Evolutionary conservation across 1,139 yeast genomes (phyloP).

Genomic region (Kodamaea alishanica): DNA sequence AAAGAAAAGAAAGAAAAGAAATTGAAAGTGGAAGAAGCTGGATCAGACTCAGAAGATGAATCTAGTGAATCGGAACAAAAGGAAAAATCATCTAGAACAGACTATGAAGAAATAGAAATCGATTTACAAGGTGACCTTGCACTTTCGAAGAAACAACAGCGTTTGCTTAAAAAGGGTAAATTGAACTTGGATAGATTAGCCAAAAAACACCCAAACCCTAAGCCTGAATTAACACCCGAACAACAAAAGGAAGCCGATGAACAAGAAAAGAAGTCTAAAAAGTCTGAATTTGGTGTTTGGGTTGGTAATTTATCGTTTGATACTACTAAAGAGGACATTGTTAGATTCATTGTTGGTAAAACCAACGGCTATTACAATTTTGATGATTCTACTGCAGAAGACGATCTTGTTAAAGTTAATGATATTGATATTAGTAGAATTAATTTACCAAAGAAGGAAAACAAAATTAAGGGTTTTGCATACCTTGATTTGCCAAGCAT

Average conservation of each 20-base stretch:
- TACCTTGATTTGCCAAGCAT: conserved; percentile 76
- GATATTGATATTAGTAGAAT: conserved; percentile 56
- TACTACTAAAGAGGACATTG: conserved; percentile 72
- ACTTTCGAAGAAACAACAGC: conserved; percentile 84
- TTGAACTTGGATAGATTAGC: conserved; percentile 56
- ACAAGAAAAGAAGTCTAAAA: conserved; percentile 27
- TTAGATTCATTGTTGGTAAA: conserved; percentile 60
- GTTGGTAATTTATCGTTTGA: conserved; percentile 88
- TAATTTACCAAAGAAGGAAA: conserved; percentile 62
- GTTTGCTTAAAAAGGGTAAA: conserved; percentile 80
- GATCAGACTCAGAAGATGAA: conserved; percentile 20
- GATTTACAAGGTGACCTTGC: conserved; percentile 78
- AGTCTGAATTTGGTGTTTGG: conserved; percentile 80
- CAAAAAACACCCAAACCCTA: conserved; percentile 46
- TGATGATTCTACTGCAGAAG: conserved; percentile 21
- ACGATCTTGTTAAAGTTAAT: conserved; percentile 36
- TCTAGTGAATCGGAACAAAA: conserved; percentile 6
- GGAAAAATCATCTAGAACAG: conserved; percentile 5
- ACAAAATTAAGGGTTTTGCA: conserved; percentile 81
- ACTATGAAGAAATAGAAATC: conserved; percentile 66
- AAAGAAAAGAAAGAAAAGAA: conserved; percentile 5
- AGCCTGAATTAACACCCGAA: conserved; percentile 31
- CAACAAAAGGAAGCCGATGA: conserved; percentile 26
- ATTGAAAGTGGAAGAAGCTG: conserved; percentile 3
- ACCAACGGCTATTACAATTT: conserved; percentile 33